Percentiles rank a stretch among this genome's conserved stretches.
Conservation (phyloP, 139 green algal species). For the Closterium sp. region DNA sequence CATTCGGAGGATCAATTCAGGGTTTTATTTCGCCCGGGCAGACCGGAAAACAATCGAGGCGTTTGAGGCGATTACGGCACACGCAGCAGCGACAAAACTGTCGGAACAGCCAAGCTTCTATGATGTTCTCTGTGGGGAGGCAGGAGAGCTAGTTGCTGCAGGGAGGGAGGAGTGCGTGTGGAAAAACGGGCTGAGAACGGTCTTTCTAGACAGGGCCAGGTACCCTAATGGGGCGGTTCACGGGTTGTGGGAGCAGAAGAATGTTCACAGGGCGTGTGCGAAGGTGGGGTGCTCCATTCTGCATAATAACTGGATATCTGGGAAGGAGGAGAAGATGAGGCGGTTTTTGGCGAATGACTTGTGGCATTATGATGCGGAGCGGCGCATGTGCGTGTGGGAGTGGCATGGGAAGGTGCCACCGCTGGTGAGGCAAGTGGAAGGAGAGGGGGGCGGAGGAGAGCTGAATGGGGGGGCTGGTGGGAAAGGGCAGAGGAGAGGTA, state of each 20-base stretch:
- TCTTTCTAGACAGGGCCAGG: slow-evolving; percentile 23
- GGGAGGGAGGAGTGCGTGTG: slow-evolving; percentile 9
- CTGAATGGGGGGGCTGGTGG: not conserved
- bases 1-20: slow-evolving; percentile 34
- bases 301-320: slow-evolving; percentile 50
- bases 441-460: not conserved
- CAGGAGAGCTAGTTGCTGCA: slow-evolving; percentile 17
- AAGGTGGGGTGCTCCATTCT: slow-evolving; percentile 28
- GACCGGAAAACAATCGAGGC: slow-evolving; percentile 35
- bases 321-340: slow-evolving; percentile 7
- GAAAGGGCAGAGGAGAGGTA: not conserved
- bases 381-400: not conserved
- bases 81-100: slow-evolving; percentile 34
- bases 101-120: slow-evolving; percentile 48
- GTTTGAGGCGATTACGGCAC: slow-evolving; percentile 28
- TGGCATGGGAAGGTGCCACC: not conserved
- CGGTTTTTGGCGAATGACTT: not conserved
- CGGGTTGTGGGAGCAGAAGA: slow-evolving; percentile 23
- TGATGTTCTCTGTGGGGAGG: slow-evolving; percentile 31
- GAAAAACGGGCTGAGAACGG: slow-evolving; percentile 27
- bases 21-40: slow-evolving; percentile 41
- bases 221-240: slow-evolving; percentile 42
- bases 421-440: not conserved
- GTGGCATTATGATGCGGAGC: not conserved
- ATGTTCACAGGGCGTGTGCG: slow-evolving; percentile 8